Conservation (phyloP, 176 grass and related monocot genomes). For the Leersia perrieri region DNA sequence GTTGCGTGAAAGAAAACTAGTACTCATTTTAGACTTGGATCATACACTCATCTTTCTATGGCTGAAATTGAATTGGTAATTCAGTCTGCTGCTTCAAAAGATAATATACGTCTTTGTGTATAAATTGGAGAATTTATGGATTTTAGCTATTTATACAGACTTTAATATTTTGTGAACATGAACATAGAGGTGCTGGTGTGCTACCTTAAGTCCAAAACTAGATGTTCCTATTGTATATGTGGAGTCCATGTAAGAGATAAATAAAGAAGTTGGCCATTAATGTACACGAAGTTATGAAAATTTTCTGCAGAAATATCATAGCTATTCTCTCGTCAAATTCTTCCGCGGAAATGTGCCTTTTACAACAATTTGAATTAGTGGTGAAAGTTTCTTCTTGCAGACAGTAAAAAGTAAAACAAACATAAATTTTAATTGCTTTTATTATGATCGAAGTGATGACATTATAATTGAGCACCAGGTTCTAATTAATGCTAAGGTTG, state of each 20-base stretch:
- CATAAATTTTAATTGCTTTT: not conserved
- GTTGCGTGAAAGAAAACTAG: conserved; percentile 64
- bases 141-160: not conserved
- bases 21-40: conserved; percentile 87
- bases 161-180: not conserved
- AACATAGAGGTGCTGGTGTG: not conserved
- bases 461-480: not conserved
- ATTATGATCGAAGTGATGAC: not conserved
- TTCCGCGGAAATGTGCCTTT: not conserved
- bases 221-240: not conserved
- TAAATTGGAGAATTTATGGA: not conserved
- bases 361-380: not conserved
- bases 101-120: conserved; percentile 23
- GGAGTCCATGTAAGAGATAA: too few relatives aligned
- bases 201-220: conserved; percentile 13
- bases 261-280: not conserved
- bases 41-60: conserved; percentile 70
- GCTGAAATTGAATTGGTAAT: conserved; percentile 73
- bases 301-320: not conserved
- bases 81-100: conserved; percentile 49
- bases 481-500: not conserved
- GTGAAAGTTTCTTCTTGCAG: not conserved
- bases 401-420: not conserved
- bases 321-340: not conserved
- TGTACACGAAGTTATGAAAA: conserved; percentile 15